phyloP scores from a whole-genome alignment of 164 flowering plant species.

The Vitis vinifera region ASM3070453v1 NC_081808.1:20408501-20409000 shows the following conservation, averaged over 20 bases:
- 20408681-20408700: no score
- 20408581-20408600: conserved; percentile 6
- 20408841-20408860: conserved; percentile 54
- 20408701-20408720: no score
- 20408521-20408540: conserved; percentile 44
- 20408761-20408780: background rate
- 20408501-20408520: conserved; percentile 55
- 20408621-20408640: no score
- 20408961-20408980: conserved; percentile 1
- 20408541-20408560: conserved; percentile 52
- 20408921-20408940: background rate
- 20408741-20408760: background rate
- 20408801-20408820: conserved; percentile 37
- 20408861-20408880: background rate
- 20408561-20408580: conserved; percentile 54
- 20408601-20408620: no score
- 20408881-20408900: background rate
- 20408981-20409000: conserved; percentile 21
- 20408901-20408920: background rate
- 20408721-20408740: no score
- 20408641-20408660: no score
- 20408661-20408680: no score
- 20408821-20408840: conserved; percentile 46
- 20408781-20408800: conserved; percentile 49
- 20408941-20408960: background rate